These are phyloP conservation scores for Mycena venus DNA, from an alignment of 768 basidiomycete genomes.

Conservation along the genomic window DNA sequence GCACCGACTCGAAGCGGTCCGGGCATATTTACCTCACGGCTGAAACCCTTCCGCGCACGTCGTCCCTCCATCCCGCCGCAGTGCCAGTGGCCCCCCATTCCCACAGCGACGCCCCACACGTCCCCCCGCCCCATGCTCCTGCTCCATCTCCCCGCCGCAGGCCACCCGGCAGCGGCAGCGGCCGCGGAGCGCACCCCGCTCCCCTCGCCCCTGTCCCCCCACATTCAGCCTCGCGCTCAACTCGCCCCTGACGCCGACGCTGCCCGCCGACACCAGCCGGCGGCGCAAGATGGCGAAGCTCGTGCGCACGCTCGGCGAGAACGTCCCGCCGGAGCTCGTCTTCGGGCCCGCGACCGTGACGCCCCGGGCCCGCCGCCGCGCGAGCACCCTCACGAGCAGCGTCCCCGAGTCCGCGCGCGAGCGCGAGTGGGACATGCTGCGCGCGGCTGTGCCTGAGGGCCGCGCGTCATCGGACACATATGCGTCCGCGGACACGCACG, in stretches of 20 bases:
- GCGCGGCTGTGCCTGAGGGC: background rate
- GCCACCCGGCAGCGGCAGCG: background rate
- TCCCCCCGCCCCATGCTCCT: slow-evolving; percentile 14
- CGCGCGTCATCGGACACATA: background rate
- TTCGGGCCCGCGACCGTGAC: background rate
- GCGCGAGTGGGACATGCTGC: background rate
- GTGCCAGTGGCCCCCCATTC: background rate
- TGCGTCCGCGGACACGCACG: background rate
- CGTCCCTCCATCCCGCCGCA: background rate
- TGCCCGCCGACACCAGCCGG: slow-evolving; percentile 30
- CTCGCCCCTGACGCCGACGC: background rate
- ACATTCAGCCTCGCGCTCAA: slow-evolving; percentile 14
- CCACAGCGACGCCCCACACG: background rate
- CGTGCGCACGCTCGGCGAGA: slow-evolving; percentile 59
- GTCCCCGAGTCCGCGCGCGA: slow-evolving; percentile 14
- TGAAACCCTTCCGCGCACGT: background rate
- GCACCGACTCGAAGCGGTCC: background rate
- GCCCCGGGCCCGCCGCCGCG: slow-evolving; percentile 3
- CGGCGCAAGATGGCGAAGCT: slow-evolving; percentile 61
- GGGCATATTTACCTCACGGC: background rate
- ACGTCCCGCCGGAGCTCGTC: slow-evolving; percentile 58
- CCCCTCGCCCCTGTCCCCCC: slow-evolving; percentile 22
- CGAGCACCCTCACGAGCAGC: slow-evolving; percentile 20
- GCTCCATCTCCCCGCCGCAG: background rate
- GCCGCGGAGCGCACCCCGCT: background rate